Percentiles rank a stretch among this genome's conserved stretches.
These are phyloP conservation scores for Taphrina wiesneri DNA, from an alignment of 1,139 yeast species.

Conservation along the genomic window DNA sequence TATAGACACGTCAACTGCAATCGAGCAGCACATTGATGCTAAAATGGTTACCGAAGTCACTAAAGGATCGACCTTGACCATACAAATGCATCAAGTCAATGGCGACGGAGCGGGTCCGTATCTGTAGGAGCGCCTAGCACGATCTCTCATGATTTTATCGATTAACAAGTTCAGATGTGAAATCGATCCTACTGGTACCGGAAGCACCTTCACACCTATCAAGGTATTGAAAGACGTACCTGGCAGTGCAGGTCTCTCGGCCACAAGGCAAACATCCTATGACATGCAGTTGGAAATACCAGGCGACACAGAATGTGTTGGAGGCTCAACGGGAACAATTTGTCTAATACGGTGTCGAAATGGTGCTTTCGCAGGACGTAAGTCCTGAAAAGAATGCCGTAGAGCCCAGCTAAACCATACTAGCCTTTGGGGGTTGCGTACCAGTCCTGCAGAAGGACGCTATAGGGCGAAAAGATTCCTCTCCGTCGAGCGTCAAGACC, in stretches of 20 bases:
- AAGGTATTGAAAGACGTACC: constrained; percentile 28
- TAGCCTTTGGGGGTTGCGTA: constrained; percentile 31
- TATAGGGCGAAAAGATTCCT: constrained; percentile 13
- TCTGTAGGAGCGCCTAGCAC: no score
- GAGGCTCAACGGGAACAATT: constrained; percentile 27
- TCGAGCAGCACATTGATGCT: constrained; percentile 31
- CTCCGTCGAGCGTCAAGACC: constrained; percentile 27
- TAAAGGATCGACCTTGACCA: constrained; percentile 16
- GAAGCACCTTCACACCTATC: constrained; percentile 2
- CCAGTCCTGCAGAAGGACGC: constrained; percentile 19
- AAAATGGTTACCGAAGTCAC: constrained; percentile 27
- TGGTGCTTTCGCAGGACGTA: constrained; percentile 30
- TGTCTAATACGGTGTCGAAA: constrained; percentile 30
- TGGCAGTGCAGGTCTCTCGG: constrained; percentile 32
- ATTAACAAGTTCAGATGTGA: constrained; percentile 4
- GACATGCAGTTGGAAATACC: constrained; percentile 26
- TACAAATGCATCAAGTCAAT: constrained; percentile 33
- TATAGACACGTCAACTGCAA: constrained; percentile 31
- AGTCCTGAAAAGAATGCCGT: neutral
- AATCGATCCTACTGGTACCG: constrained; percentile 23
- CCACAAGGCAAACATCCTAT: constrained; percentile 29
- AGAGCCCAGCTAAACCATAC: neutral
- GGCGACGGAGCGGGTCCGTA: constrained; percentile 32
- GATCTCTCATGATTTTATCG: neutral
- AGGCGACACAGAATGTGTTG: constrained; percentile 12